A percentile compares a stretch with the other conserved stretches of the same genome.
These are phyloP conservation scores for Pythium volutum DNA, from an alignment of 352 stramenopile genomes.

Conservation along the genomic window DNA sequence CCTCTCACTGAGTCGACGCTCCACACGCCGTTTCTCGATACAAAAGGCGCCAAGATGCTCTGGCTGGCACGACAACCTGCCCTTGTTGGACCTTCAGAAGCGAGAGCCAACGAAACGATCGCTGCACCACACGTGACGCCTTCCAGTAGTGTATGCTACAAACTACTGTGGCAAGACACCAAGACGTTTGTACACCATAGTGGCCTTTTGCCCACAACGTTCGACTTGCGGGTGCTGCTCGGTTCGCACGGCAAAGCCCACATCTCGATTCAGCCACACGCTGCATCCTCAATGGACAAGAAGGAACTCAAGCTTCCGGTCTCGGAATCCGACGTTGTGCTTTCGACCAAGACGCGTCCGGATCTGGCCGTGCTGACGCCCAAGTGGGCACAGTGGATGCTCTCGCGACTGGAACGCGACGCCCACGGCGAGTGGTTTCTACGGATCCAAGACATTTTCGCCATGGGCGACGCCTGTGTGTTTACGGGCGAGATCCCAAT, in stretches of 20 bases:
- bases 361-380: slow-evolving; percentile 23
- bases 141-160: slow-evolving; percentile 30
- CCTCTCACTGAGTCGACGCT: background rate
- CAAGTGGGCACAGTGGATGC: slow-evolving; percentile 24
- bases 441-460: slow-evolving; percentile 16
- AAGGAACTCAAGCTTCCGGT: slow-evolving; percentile 5
- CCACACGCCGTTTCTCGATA: slow-evolving; percentile 21
- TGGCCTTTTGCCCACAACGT: background rate
- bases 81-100: background rate
- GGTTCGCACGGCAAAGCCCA: slow-evolving; percentile 33
- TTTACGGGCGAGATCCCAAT: slow-evolving; percentile 19
- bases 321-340: slow-evolving; percentile 13
- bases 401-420: slow-evolving; percentile 22
- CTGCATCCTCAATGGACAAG: background rate
- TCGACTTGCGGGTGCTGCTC: slow-evolving; percentile 35
- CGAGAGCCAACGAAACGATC: background rate
- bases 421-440: slow-evolving; percentile 22
- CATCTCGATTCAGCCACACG: slow-evolving; percentile 12
- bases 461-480: slow-evolving; percentile 17
- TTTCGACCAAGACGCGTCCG: slow-evolving; percentile 17
- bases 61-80: slow-evolving; percentile 12
- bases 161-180: slow-evolving; percentile 43
- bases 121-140: background rate
- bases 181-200: slow-evolving; percentile 14
- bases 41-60: slow-evolving; percentile 13